phyloP scores from a whole-genome alignment of 331 rosid species.

The Arachis monticola region DNA sequence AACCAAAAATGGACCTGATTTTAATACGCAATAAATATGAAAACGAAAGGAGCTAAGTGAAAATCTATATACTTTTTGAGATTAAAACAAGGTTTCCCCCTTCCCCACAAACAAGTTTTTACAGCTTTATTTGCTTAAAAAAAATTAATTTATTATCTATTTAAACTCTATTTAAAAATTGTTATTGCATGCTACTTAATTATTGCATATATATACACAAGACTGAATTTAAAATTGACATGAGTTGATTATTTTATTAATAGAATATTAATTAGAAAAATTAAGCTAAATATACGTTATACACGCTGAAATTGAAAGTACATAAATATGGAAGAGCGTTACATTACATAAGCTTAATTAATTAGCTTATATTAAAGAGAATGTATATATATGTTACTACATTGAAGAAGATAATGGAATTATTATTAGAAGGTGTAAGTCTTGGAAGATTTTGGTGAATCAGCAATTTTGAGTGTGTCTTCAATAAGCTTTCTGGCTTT shows the following conservation, averaged over 20 bases:
- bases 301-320: not conserved
- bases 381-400: not conserved
- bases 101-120: not conserved
- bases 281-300: not conserved
- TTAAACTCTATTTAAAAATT: no score
- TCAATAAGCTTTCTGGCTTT: constrained; percentile 84
- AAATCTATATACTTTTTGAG: not conserved
- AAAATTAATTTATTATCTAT: no score
- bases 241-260: no score
- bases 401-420: not conserved
- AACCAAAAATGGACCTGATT: constrained; percentile 30
- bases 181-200: no score
- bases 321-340: constrained; percentile 23
- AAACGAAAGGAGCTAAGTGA: constrained; percentile 40
- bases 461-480: constrained; percentile 74
- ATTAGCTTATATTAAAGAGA: constrained; percentile 12
- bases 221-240: no score
- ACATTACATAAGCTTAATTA: not conserved
- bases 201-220: no score
- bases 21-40: constrained; percentile 49
- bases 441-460: constrained; percentile 69
- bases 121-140: not conserved
- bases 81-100: not conserved
- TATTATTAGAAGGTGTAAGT: constrained; percentile 51
- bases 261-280: not conserved